phyloP scores from a whole-genome alignment of 306 rosid species.

The Malus sieversii region DNA sequence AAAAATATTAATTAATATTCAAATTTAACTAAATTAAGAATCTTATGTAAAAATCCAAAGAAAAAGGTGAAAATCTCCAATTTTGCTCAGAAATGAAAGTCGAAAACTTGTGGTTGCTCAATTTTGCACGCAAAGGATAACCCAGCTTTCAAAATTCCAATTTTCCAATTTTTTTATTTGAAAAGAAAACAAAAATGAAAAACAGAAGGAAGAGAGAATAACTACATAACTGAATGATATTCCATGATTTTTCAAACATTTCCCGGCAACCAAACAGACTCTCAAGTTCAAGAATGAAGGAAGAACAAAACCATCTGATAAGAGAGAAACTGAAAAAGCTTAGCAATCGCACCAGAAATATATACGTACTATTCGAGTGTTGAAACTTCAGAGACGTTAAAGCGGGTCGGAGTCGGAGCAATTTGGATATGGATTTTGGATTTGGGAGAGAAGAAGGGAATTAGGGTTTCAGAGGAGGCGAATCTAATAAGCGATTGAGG shows the following conservation, averaged over 20 bases:
- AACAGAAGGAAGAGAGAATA: neutral
- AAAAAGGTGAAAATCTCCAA: neutral
- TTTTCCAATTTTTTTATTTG: neutral
- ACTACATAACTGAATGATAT: neutral
- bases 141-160: neutral
- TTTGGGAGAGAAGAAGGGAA: neutral
- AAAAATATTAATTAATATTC: constrained; percentile 9
- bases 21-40: neutral
- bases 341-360: constrained; percentile 26
- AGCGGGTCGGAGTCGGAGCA: neutral
- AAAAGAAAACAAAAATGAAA: neutral
- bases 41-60: neutral
- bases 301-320: neutral
- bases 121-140: constrained; percentile 1
- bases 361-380: neutral
- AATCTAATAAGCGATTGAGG: neutral
- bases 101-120: neutral
- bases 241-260: neutral
- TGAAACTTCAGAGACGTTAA: neutral
- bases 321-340: neutral
- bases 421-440: neutral
- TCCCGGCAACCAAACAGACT: constrained; percentile 1
- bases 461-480: constrained; percentile 37
- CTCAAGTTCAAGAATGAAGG: neutral
- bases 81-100: neutral